Conservation (phyloP, 768 basidiomycete species). For the Nidularia sp. region DNA sequence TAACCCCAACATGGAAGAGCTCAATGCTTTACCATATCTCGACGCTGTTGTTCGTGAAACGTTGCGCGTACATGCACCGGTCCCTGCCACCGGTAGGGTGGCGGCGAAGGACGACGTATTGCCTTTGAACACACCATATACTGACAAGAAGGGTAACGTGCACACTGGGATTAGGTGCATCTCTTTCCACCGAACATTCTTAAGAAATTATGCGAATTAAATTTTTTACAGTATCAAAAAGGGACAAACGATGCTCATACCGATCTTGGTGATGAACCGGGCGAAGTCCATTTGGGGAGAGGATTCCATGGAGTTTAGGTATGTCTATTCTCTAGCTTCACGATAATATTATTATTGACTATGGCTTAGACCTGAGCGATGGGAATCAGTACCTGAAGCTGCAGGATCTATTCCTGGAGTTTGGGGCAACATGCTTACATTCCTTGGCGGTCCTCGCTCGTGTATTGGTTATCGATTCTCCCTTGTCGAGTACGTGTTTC, state of each 20-base stretch:
- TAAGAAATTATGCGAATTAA: background rate
- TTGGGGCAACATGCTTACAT: slow-evolving; percentile 56
- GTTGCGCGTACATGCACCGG: slow-evolving; percentile 51
- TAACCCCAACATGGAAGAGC: slow-evolving; percentile 64
- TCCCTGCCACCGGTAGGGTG: slow-evolving; percentile 35
- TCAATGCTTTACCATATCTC: slow-evolving; percentile 65
- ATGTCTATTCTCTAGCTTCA: background rate
- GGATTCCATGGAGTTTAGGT: slow-evolving; percentile 63
- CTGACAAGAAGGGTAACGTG: slow-evolving; percentile 36
- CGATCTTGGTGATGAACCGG: slow-evolving; percentile 50
- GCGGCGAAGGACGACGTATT: slow-evolving; percentile 51
- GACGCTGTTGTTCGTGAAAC: slow-evolving; percentile 62
- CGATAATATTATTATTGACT: background rate
- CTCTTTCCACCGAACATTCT: background rate
- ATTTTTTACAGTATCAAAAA: slow-evolving; percentile 29
- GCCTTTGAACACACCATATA: slow-evolving; percentile 42
- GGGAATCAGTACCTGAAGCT: slow-evolving; percentile 43
- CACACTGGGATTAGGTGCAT: slow-evolving; percentile 35
- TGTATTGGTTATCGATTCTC: slow-evolving; percentile 71
- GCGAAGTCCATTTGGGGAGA: slow-evolving; percentile 56
- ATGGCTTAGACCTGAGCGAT: slow-evolving; percentile 61
- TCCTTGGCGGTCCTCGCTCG: slow-evolving; percentile 59
- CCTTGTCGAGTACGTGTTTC: slow-evolving; percentile 44
- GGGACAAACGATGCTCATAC: slow-evolving; percentile 42
- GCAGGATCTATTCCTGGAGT: slow-evolving; percentile 49